Base-by-base conservation (phyloP, 169 alveolate species). In the Eimeria acervulina region DNA sequence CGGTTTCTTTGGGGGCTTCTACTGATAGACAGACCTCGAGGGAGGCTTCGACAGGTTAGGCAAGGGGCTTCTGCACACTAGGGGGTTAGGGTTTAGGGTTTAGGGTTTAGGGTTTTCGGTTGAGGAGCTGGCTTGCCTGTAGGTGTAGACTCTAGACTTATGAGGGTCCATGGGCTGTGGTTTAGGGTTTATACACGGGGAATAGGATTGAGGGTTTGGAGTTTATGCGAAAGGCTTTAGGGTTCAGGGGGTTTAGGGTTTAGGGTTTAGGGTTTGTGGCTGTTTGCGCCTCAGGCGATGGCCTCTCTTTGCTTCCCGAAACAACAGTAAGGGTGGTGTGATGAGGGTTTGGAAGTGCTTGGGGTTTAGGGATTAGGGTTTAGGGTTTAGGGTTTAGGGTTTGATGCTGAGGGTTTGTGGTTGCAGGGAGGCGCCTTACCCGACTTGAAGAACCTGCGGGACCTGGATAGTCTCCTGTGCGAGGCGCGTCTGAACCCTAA, bases 341-440 rank as follows among this genome's bases (percentile, higher is more conserved):
- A 55, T 55, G 66, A 19, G 42, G 81, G 81, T n/a, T 12, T 76
- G 44, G 26, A 33, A 4, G 26, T 38, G 61, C 33, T 13, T 55
- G 52, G 19, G 55, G 33, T 76, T 38, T n/a, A 47, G 90, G 90
- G 90, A 44, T 44, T 42, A 23, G 66, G 72, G 72, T 81, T 42
- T 51, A 81, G 90, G 90, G 90, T 81, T 81, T 42, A 42, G 66
- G 90, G 72, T 81, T 42, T 51, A 81, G 66, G 61, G 61, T 81
- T 51, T 81, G 61, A 31, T 12, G 89, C 21, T 26, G 36, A n/a
- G 63, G 44, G 61, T 26, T 7, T 76, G 59, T 7, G 88, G 63
- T 28, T 47, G 90, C 90, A 81, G 90, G 47, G 90, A 0, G 90
- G 90, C 63, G 90, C 72, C 4, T 47, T 81, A 72, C 90, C 90